Base-by-base conservation (phyloP, 805 yeast species). In the Nakazawaea wyomingensis region DNA sequence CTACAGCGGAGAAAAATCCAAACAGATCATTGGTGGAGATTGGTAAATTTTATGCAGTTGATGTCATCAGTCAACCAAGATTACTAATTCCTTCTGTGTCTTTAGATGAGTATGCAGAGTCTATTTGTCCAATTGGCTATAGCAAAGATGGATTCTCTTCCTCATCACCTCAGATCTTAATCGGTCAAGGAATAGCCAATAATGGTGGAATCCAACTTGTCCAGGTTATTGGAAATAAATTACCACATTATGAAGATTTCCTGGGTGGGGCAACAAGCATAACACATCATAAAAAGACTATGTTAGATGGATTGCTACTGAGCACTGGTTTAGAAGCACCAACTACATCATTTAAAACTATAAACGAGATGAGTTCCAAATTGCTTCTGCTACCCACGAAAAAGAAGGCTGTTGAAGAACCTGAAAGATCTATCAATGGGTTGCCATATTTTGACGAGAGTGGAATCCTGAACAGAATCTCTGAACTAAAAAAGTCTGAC, bases 381-480 rank as follows among this genome's bases (percentile, higher is more conserved):
- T 54, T 18, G 36, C 48, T 27, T 50, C 53, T 37, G 50, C 54
- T 24, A 46, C 60, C 17, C 53, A 57, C 10, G 44, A 61, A 28
- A 58, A 54, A 40, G 48, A 50, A 42, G 24, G 47, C 48, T 14
- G 43, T 47, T n/a, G 47, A 42, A 21, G 40, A 50, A 30, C 46
- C 45, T 17, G 39, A 43, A 21, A 42, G 60, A 35, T 55, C 60
- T 10, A 34, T 57, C 24, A 68, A 58, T 50, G 80, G 80, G 0
- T 52, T 75, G 27, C 77, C 78, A 0, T 62, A 59, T 30, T 74
- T 66, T 49, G 56, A 64, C 21, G 59, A 55, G 28, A 51, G 48
- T 58, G 48, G 59, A 54, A 35, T 37, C 50, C 43, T 46, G 54
- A 36, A 42, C 22, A 42, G 16, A 14, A 42, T 42, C n/a, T 36